Evolutionary conservation across 108 stramenopile species (phyloP).

Genomic region (Cafeteria roenbergensis): DNA sequence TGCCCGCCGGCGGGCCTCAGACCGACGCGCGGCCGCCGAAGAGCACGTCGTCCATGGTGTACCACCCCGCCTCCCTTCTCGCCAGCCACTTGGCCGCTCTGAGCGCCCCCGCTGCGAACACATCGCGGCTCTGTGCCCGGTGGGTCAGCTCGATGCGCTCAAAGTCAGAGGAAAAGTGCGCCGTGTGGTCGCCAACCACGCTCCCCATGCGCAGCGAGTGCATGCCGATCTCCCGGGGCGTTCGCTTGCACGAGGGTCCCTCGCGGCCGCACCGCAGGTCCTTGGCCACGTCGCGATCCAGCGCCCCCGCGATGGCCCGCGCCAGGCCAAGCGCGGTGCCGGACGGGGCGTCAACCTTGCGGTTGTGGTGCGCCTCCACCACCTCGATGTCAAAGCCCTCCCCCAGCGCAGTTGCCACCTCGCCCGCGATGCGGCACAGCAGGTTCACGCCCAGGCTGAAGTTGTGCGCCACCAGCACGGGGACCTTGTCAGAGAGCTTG

Average conservation of each 20-base stretch:
- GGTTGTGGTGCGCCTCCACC: slow-evolving; percentile 2
- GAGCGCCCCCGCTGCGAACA: neutral
- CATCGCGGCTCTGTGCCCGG: neutral
- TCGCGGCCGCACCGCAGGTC: neutral
- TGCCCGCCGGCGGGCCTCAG: too few relatives aligned
- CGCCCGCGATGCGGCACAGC: neutral
- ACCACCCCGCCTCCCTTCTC: neutral
- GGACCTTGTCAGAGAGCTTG: neutral
- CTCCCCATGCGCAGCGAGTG: neutral
- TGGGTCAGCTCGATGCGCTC: neutral
- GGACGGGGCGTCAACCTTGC: slow-evolving; percentile 4
- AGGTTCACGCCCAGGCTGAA: slow-evolving; percentile 7
- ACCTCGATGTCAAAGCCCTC: slow-evolving; percentile 1
- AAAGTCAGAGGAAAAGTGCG: neutral
- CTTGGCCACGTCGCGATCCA: neutral
- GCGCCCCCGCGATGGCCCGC: neutral
- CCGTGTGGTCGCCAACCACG: neutral
- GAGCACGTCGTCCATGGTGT: neutral
- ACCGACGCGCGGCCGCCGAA: neutral
- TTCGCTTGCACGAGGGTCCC: neutral
- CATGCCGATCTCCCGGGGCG: neutral
- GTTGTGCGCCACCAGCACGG: neutral
- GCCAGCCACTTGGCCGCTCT: neutral
- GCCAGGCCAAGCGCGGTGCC: neutral
- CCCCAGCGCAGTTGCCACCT: neutral